A percentile compares a stretch with the other conserved stretches of the same genome.
phyloP scores from a whole-genome alignment of 176 grass and related monocot genomes.

The Aegilops longissima region DNA sequence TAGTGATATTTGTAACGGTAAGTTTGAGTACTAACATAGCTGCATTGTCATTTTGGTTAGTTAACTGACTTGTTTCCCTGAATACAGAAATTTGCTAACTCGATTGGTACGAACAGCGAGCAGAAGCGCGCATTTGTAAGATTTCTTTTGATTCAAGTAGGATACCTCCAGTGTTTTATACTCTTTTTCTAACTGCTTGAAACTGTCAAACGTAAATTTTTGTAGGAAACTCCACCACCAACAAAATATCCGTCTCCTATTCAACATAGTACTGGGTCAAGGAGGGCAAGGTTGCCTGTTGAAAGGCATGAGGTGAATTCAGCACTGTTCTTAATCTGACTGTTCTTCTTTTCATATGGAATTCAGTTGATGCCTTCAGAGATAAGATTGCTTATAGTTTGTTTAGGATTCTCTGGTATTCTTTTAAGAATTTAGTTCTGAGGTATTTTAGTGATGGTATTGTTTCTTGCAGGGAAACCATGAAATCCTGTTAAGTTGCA shows the following conservation, averaged over 20 bases:
- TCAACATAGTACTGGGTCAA: conserved; percentile 54
- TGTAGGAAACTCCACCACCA: conserved; percentile 72
- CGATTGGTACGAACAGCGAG: conserved; percentile 47
- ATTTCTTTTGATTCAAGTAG: conserved; percentile 27
- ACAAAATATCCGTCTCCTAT: conserved; percentile 63
- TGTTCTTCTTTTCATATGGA: background rate
- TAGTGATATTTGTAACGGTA: background rate
- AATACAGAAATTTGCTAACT: conserved; percentile 70
- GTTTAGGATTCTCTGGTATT: conserved; percentile 1
- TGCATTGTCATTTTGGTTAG: conserved; percentile 12
- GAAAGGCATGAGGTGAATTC: conserved; percentile 82
- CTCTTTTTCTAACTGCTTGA: conserved; percentile 23
- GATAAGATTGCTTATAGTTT: conserved; percentile 7
- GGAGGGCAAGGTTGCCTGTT: conserved; percentile 59
- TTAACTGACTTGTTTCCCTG: conserved; percentile 24
- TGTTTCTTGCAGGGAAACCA: conserved; percentile 76
- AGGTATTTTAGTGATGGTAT: conserved; percentile 27
- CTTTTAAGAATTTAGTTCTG: conserved; percentile 2
- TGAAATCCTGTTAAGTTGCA: conserved; percentile 81
- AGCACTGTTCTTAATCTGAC: background rate
- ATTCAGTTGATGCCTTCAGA: conserved; percentile 15
- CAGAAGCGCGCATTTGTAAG: conserved; percentile 79
- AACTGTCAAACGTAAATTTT: conserved; percentile 13
- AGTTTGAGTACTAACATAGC: background rate
- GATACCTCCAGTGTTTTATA: background rate